phyloP scores from a whole-genome alignment of 2,329 filamentous ascomycete species.

The Pseudohalonectria lignicola region DNA sequence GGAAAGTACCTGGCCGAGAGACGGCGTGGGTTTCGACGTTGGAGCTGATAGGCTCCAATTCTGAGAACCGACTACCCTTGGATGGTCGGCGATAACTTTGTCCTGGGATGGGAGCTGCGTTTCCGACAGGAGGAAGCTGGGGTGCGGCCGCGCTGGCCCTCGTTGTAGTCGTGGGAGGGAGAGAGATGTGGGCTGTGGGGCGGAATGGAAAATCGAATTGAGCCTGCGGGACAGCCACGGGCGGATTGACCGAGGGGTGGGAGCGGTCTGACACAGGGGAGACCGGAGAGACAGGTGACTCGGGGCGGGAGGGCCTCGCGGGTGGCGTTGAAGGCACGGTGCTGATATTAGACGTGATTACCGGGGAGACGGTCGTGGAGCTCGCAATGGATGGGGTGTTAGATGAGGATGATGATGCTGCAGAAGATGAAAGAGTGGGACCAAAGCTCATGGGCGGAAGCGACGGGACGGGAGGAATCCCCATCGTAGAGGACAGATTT shows the following conservation, averaged over 20 bases:
- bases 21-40: no score
- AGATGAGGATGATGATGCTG: neutral
- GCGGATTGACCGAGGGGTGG: neutral
- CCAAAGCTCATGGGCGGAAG: conserved; percentile 1
- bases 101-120: no score
- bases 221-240: neutral
- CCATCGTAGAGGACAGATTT: no score
- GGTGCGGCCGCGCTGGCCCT: no score
- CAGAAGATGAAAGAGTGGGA: neutral
- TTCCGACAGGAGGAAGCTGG: no score
- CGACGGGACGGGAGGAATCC: conserved; percentile 13
- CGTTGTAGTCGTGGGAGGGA: no score
- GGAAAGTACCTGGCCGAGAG: no score
- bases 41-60: no score
- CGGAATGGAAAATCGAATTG: conserved; percentile 3
- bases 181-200: no score
- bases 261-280: neutral
- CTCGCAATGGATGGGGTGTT: neutral
- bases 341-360: neutral
- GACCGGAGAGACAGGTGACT: neutral
- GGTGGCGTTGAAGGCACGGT: neutral
- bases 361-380: neutral
- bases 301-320: neutral
- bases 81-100: no score
- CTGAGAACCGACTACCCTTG: no score